Evolutionary conservation across 2,329 filamentous ascomycete species (phyloP).

Genomic region (Claviceps humidiphila): DNA sequence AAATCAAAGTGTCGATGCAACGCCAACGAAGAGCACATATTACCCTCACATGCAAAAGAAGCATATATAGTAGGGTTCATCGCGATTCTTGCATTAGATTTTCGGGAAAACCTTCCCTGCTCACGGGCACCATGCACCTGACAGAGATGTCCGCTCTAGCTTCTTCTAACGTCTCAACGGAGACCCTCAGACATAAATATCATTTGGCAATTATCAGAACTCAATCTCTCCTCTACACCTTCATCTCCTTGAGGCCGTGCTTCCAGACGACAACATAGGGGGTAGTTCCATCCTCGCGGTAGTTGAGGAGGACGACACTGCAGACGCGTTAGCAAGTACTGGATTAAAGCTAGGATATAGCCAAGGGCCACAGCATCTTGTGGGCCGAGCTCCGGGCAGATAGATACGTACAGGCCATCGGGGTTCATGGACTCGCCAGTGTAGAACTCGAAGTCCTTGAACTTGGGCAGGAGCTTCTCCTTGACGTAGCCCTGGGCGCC

Average conservation of each 20-base stretch:
- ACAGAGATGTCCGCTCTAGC: neutral
- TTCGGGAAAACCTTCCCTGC: too few species aligned
- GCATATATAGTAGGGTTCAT: too few species aligned
- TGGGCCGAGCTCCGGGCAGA: neutral
- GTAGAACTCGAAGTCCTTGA: slow-evolving; percentile 94
- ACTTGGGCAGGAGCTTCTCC: slow-evolving; percentile 67
- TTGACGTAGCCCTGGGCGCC: slow-evolving; percentile 65
- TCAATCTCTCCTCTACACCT: slow-evolving; percentile 54
- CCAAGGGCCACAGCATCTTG: too few species aligned
- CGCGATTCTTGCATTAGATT: too few species aligned
- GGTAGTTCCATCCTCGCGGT: slow-evolving; percentile 89
- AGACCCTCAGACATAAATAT: slow-evolving; percentile 3
- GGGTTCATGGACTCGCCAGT: slow-evolving; percentile 86
- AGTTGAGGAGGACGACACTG: slow-evolving; percentile 87
- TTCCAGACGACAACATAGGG: slow-evolving; percentile 91
- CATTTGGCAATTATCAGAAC: slow-evolving; percentile 2
- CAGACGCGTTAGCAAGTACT: too few species aligned
- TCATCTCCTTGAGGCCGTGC: slow-evolving; percentile 76
- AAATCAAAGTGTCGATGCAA: too few species aligned
- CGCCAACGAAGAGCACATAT: too few species aligned
- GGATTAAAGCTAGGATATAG: too few species aligned
- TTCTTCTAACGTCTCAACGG: slow-evolving; percentile 5
- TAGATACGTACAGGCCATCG: slow-evolving; percentile 69
- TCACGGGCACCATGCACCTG: too few species aligned
- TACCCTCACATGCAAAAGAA: too few species aligned